Evolutionary conservation across 2,329 filamentous ascomycete species (phyloP).

Genomic region (Xylariaceae sp.): DNA sequence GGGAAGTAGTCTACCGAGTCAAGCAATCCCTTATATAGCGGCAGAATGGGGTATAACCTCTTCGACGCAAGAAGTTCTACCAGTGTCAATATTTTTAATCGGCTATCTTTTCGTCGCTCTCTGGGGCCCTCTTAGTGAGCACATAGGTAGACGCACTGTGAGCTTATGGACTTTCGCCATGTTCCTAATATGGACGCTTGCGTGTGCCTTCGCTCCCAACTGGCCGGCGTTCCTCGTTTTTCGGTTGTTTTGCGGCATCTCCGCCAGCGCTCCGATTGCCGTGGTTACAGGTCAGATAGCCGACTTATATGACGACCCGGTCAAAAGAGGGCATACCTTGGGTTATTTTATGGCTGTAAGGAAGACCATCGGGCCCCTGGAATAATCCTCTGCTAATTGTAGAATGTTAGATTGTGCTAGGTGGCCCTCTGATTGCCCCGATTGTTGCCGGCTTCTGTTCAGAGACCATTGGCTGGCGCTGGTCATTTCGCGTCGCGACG

Average conservation of each 20-base stretch:
- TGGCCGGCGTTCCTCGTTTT: constrained; percentile 53
- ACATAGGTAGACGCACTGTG: constrained; percentile 53
- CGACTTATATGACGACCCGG: constrained; percentile 58
- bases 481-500: constrained; percentile 67
- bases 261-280: constrained; percentile 56
- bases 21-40: constrained; percentile 56
- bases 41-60: constrained; percentile 53
- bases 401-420: constrained; percentile 53
- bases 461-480: constrained; percentile 59
- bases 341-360: constrained; percentile 60
- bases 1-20: constrained; percentile 60
- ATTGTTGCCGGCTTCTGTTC: constrained; percentile 61
- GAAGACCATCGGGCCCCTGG: not conserved
- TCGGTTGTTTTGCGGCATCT: constrained; percentile 49
- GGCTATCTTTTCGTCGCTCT: constrained; percentile 52
- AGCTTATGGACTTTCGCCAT: constrained; percentile 43
- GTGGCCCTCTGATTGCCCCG: constrained; percentile 63
- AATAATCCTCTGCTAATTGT: constrained; percentile 3
- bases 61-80: constrained; percentile 45
- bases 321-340: constrained; percentile 56
- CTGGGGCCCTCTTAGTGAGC: constrained; percentile 64
- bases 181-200: constrained; percentile 52
- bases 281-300: constrained; percentile 62
- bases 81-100: constrained; percentile 60
- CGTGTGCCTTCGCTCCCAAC: constrained; percentile 50